phyloP scores from a whole-genome alignment of 78 protist genomes.

The Dictyostelium discoideum region DNA sequence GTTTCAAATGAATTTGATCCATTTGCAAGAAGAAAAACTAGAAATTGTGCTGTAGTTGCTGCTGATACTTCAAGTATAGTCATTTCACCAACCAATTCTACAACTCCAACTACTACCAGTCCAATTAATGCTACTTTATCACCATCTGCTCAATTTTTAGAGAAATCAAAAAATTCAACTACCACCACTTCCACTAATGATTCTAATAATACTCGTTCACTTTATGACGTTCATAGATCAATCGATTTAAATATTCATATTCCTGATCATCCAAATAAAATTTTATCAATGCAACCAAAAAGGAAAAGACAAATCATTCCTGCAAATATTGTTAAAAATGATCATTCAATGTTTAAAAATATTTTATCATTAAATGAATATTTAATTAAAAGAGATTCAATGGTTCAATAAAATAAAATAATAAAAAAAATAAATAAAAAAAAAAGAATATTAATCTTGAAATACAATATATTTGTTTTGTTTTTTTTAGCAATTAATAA shows the following conservation, averaged over 20 bases:
- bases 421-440: not conserved
- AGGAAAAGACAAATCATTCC: slow-evolving; percentile 28
- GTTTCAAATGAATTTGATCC: slow-evolving; percentile 48
- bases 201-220: not conserved
- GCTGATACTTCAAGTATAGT: not conserved
- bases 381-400: not conserved
- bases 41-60: slow-evolving; percentile 38
- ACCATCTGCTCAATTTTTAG: not conserved
- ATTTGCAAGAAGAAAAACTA: slow-evolving; percentile 58
- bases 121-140: not conserved
- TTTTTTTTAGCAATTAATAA: too few species aligned
- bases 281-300: slow-evolving; percentile 12
- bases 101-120: not conserved
- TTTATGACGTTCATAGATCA: slow-evolving; percentile 11
- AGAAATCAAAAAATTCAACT: not conserved
- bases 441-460: not conserved
- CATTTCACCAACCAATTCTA: not conserved
- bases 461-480: not conserved
- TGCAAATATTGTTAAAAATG: not conserved
- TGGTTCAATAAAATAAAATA: not conserved
- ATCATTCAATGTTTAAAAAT: slow-evolving; percentile 10
- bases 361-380: slow-evolving; percentile 12
- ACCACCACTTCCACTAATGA: not conserved
- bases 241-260: slow-evolving; percentile 33
- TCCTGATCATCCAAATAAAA: slow-evolving; percentile 21